Conservation (phyloP, 768 basidiomycete genomes). For the Brasilioporus rufonigricans region DNA sequence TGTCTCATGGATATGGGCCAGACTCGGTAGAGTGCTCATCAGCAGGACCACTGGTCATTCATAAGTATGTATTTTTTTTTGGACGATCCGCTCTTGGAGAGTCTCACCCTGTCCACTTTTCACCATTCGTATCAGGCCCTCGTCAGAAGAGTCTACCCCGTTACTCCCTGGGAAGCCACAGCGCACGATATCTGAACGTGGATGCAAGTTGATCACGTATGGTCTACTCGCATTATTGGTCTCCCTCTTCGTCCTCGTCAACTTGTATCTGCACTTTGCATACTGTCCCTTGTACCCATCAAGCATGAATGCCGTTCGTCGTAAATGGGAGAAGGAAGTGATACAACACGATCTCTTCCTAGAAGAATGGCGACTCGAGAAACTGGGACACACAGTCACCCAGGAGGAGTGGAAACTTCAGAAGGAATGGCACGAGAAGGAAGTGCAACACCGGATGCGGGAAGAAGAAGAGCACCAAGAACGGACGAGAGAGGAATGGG, state of each 20-base stretch:
- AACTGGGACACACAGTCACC: not conserved
- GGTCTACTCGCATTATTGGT: not conserved
- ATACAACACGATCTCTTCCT: not conserved
- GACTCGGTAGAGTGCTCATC: not conserved
- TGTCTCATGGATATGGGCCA: not conserved
- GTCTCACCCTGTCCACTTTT: not conserved
- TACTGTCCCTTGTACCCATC: conserved; percentile 13
- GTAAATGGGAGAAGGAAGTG: conserved; percentile 6
- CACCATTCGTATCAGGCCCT: not conserved
- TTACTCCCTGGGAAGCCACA: conserved; percentile 6
- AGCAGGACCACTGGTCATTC: not conserved
- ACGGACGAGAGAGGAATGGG: conserved; percentile 3
- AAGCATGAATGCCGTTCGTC: conserved; percentile 8
- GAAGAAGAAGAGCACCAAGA: conserved; percentile 10
- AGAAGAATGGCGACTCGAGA: conserved; percentile 9
- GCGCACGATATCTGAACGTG: not conserved
- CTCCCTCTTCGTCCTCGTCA: not conserved
- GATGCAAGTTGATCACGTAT: not conserved
- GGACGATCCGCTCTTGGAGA: no score
- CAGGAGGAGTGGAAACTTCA: conserved; percentile 10
- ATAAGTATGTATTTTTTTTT: not conserved
- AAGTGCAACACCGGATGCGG: conserved; percentile 2
- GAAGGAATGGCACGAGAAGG: conserved; percentile 10
- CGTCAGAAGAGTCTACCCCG: conserved; percentile 5
- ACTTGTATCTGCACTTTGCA: conserved; percentile 1